Evolutionary conservation across 768 basidiomycete species (phyloP), one percentile per base, ranked within the genome.

Genomic region (Mycena haematopus): DNA sequence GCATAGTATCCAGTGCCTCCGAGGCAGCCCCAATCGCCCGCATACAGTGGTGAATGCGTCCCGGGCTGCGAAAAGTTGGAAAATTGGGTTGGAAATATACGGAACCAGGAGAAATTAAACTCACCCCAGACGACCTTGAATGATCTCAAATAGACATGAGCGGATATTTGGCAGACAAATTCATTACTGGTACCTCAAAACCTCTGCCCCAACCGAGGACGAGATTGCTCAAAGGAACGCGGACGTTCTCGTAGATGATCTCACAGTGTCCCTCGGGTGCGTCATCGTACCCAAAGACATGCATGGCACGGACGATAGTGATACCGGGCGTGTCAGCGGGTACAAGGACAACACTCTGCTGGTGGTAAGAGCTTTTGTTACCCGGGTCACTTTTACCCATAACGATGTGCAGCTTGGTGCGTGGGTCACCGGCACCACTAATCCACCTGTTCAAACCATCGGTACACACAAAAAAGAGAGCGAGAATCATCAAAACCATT

Each of bases 41-140:
- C 97, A 99, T 99, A 81, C 96, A 97, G 72, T 96, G 93, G 71
- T 96, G 95, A 69, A 96, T 92, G 58, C 95, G 90, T n/a, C 95
- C 95, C 53, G 95, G 95, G 44, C 93, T 94, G 64, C 22, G 38
- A 42, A 68, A 38, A 54, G 38, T 52, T 24, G 13, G n/a, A 15
- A 27, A 42, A n/a, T n/a, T n/a, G n/a, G n/a, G n/a, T n/a, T n/a
- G 8, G 36, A 21, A 40, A 24, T 17, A 3, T 24, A 24, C 10
- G 11, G 2, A 25, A 22, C 3, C 56, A 31, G 17, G 52, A 1
- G 33, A 38, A 33, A 14, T 47, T 13, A 38, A 31, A 70, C 83
- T 50, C 73, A 91, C 92, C 95, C 96, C 55, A 98, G 88, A 65
- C 96, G 92, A 45, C 95, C 95, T 85, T 98, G 96, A 64, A 98